Conservation (phyloP, 2,329 filamentous ascomycete genomes). For the Cladosporium sp. region DNA sequence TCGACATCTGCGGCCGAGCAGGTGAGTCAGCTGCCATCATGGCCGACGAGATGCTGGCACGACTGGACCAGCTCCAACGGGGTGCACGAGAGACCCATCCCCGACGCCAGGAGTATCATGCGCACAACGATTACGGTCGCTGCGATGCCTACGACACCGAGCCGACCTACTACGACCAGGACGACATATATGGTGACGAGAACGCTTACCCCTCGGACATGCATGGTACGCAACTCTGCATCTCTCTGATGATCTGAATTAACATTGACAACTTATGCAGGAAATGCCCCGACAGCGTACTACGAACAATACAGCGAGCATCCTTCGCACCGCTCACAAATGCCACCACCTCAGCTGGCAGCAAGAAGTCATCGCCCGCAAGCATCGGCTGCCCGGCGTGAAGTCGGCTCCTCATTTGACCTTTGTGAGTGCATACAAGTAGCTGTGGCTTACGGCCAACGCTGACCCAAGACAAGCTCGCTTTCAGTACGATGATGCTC, state of each 20-base stretch:
- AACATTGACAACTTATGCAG: background rate
- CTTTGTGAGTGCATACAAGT: background rate
- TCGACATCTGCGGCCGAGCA: background rate
- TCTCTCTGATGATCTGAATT: background rate
- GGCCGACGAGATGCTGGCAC: conserved; percentile 31
- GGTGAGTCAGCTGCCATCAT: conserved; percentile 11
- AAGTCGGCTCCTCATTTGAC: background rate
- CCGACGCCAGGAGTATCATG: conserved; percentile 3
- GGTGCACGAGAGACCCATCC: conserved; percentile 21
- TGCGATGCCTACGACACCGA: conserved; percentile 8
- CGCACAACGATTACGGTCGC: conserved; percentile 19
- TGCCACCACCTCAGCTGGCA: background rate
- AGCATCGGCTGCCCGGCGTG: background rate
- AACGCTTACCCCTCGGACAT: background rate
- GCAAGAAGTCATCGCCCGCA: background rate
- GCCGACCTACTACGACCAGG: background rate
- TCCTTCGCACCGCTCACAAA: background rate
- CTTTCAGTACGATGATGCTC: conserved; percentile 31
- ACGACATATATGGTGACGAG: conserved; percentile 10
- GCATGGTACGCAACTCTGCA: background rate
- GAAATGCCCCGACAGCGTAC: background rate
- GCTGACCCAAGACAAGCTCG: conserved; percentile 17
- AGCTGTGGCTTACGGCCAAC: background rate
- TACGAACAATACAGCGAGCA: background rate
- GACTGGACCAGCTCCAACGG: conserved; percentile 30